Conservation (phyloP, 768 basidiomycete species). For the Serendipita sp. region DNA sequence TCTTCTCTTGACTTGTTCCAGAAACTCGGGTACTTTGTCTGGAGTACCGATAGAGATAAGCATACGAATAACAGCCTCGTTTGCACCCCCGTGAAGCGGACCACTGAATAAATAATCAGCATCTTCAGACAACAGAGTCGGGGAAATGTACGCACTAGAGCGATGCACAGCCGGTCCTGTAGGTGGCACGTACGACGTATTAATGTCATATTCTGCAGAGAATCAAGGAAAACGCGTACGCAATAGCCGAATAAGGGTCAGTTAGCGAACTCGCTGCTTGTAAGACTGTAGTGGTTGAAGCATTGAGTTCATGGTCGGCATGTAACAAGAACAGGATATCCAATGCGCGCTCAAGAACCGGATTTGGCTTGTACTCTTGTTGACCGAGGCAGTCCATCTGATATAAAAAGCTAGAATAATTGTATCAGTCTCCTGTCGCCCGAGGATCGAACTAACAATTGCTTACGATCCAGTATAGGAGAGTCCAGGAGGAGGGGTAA, state of each 20-base stretch:
- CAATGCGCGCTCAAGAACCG: constrained; percentile 72
- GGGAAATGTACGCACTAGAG: constrained; percentile 52
- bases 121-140: neutral
- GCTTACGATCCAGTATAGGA: constrained; percentile 72
- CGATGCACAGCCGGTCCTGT: constrained; percentile 70
- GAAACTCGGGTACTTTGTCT: constrained; percentile 68
- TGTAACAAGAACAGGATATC: constrained; percentile 80
- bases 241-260: constrained; percentile 77
- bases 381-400: constrained; percentile 75
- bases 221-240: constrained; percentile 27
- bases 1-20: constrained; percentile 74
- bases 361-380: constrained; percentile 61
- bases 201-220: neutral
- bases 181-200: neutral
- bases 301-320: constrained; percentile 85
- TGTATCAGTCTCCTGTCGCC: neutral
- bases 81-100: constrained; percentile 71
- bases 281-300: constrained; percentile 69
- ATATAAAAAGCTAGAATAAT: constrained; percentile 56
- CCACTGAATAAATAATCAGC: constrained; percentile 28
- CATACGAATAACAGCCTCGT: constrained; percentile 93
- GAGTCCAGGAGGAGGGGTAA: constrained; percentile 64
- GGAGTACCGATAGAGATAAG: constrained; percentile 77
- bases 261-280: constrained; percentile 82
- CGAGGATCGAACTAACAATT: neutral